phyloP scores from a whole-genome alignment of 805 yeast species.

The Ogataea ramenticola region DNA sequence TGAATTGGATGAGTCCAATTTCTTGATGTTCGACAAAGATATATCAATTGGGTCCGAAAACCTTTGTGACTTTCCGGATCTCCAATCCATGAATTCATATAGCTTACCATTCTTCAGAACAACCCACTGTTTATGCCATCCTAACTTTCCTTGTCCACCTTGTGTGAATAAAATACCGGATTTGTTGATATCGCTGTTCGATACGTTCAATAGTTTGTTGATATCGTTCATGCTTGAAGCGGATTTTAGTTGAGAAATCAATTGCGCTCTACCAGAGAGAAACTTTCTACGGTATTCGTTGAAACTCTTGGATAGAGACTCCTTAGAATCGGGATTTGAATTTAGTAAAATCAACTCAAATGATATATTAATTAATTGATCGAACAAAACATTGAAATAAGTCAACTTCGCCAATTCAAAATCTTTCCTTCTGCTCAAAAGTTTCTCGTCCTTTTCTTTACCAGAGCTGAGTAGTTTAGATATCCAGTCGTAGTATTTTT shows the following conservation, averaged over 20 bases:
- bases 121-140: slow-evolving; percentile 91
- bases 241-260: neutral
- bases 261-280: neutral
- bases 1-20: slow-evolving; percentile 22
- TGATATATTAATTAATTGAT: slow-evolving; percentile 5
- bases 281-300: neutral
- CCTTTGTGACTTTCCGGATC: slow-evolving; percentile 55
- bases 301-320: neutral
- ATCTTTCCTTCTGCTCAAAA: slow-evolving; percentile 20
- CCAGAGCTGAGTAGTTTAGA: slow-evolving; percentile 27
- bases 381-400: slow-evolving; percentile 22
- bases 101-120: slow-evolving; percentile 62
- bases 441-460: slow-evolving; percentile 25
- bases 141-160: slow-evolving; percentile 54
- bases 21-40: slow-evolving; percentile 57
- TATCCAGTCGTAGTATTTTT: slow-evolving; percentile 28
- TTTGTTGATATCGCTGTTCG: slow-evolving; percentile 7
- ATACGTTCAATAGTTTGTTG: neutral
- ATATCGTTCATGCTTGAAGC: neutral
- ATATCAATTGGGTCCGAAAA: slow-evolving; percentile 58
- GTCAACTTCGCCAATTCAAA: slow-evolving; percentile 26
- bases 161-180: slow-evolving; percentile 48
- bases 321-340: slow-evolving; percentile 3
- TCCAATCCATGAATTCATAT: slow-evolving; percentile 74
- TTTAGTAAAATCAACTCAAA: neutral